Evolutionary conservation across 139 green algal genomes (phyloP).

Genomic region (Coelastrella sp.): DNA sequence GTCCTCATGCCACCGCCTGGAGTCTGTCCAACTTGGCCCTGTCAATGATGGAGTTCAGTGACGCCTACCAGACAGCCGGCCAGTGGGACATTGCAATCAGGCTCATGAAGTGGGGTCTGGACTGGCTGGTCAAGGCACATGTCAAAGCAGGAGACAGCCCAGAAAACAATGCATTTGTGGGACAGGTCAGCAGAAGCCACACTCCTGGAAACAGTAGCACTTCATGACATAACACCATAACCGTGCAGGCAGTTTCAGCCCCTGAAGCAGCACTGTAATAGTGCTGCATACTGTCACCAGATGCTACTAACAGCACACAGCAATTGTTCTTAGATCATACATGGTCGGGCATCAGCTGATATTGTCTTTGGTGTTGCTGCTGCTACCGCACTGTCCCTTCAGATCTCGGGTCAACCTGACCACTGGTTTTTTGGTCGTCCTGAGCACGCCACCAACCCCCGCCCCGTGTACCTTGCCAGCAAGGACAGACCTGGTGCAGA

Average conservation of each 20-base stretch:
- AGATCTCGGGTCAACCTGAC: conserved; percentile 50
- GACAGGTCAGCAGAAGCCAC: conserved; percentile 51
- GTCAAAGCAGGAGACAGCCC: conserved; percentile 40
- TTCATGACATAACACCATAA: neutral
- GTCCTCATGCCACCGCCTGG: conserved; percentile 42
- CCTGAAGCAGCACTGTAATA: too few species aligned
- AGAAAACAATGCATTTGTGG: conserved; percentile 55
- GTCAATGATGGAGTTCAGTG: conserved; percentile 45
- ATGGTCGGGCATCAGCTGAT: neutral
- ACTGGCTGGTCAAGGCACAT: conserved; percentile 70
- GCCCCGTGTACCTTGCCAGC: conserved; percentile 42
- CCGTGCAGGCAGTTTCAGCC: too few species aligned
- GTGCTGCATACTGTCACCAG: too few species aligned
- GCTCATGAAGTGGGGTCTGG: conserved; percentile 59
- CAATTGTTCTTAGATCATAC: neutral
- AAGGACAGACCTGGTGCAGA: neutral
- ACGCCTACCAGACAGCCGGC: conserved; percentile 8
- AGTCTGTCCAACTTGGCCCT: conserved; percentile 41
- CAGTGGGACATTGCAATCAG: conserved; percentile 13
- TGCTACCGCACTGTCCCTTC: neutral
- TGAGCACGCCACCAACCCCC: conserved; percentile 62
- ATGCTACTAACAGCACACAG: too few species aligned
- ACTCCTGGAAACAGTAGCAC: neutral
- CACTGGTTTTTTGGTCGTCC: conserved; percentile 75
- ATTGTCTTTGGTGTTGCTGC: neutral